A percentile compares a stretch with the other conserved stretches of the same genome.
Conservation (phyloP, 2,329 filamentous ascomycete species). For the Dactylellina drechsleri region DNA sequence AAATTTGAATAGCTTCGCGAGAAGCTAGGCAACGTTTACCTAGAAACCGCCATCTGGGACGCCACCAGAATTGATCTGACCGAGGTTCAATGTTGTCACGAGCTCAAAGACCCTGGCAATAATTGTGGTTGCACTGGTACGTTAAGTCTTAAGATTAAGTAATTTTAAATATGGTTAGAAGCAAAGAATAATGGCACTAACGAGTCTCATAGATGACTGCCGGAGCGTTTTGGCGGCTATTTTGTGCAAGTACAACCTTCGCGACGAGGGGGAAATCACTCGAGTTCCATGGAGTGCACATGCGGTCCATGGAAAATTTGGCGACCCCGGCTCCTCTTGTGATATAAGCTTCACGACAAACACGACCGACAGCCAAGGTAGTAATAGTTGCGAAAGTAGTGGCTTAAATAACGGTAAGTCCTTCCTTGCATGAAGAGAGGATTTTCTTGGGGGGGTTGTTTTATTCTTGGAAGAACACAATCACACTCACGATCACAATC, state of each 20-base stretch:
- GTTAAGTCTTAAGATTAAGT: background rate
- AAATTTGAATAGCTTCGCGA: slow-evolving; percentile 18
- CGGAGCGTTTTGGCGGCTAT: slow-evolving; percentile 28
- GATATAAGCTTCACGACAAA: slow-evolving; percentile 35
- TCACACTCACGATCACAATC: slow-evolving; percentile 1
- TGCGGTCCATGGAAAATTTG: background rate
- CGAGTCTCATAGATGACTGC: slow-evolving; percentile 13
- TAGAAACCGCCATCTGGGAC: slow-evolving; percentile 20
- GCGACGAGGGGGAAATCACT: slow-evolving; percentile 11
- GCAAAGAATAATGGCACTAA: background rate
- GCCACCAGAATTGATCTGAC: slow-evolving; percentile 2
- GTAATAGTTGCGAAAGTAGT: slow-evolving; percentile 27
- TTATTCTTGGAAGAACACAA: background rate
- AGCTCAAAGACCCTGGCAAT: background rate
- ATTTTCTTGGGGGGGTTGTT: too few relatives aligned
- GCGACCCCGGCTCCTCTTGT: slow-evolving; percentile 3
- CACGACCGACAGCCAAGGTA: slow-evolving; percentile 25
- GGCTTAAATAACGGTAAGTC: slow-evolving; percentile 24
- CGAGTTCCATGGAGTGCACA: background rate
- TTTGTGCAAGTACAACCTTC: slow-evolving; percentile 36
- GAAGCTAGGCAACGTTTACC: background rate
- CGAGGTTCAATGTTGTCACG: slow-evolving; percentile 33
- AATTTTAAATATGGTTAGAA: background rate
- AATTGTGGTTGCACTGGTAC: slow-evolving; percentile 38
- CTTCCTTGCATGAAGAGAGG: too few relatives aligned